phyloP scores from a whole-genome alignment of 805 yeast species.

The Torulaspora microellipsoides region DNA sequence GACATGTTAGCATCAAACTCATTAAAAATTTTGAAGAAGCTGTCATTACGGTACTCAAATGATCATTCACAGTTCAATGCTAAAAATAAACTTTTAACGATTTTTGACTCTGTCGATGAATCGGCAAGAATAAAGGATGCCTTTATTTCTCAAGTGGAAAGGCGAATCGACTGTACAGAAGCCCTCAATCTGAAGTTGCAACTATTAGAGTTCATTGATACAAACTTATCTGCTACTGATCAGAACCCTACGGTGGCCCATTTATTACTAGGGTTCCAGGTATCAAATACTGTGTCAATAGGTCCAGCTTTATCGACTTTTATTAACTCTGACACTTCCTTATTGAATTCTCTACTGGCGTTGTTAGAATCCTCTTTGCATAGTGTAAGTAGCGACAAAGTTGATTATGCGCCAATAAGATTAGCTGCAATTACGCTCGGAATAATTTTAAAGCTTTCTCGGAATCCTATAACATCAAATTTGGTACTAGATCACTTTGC shows the following conservation, averaged over 20 bases:
- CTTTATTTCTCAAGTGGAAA: constrained; percentile 62
- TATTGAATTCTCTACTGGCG: constrained; percentile 50
- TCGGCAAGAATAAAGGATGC: constrained; percentile 67
- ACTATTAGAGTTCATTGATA: constrained; percentile 53
- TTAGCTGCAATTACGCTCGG: constrained; percentile 57
- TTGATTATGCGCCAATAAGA: constrained; percentile 53
- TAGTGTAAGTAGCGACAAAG: constrained; percentile 36
- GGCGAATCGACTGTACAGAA: constrained; percentile 39
- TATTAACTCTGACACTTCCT: constrained; percentile 49
- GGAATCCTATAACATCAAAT: constrained; percentile 50
- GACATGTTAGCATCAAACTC: constrained; percentile 48
- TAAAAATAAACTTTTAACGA: constrained; percentile 60
- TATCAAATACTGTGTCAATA: constrained; percentile 46
- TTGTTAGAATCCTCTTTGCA: constrained; percentile 47
- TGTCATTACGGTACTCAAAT: constrained; percentile 38
- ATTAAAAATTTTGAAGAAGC: constrained; percentile 46
- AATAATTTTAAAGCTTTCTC: constrained; percentile 57
- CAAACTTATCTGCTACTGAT: constrained; percentile 42
- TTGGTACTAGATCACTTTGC: constrained; percentile 51
- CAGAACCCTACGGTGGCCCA: constrained; percentile 58
- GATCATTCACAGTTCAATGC: constrained; percentile 38
- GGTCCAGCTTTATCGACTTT: constrained; percentile 47
- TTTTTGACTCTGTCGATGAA: constrained; percentile 74
- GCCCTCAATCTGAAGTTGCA: constrained; percentile 49
- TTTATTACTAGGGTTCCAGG: constrained; percentile 70